Percentiles rank a stretch among this genome's conserved stretches.
These are phyloP conservation scores for Acanthamoeba triangularis DNA, from an alignment of 208 protist species.

Conservation along the genomic window DNA sequence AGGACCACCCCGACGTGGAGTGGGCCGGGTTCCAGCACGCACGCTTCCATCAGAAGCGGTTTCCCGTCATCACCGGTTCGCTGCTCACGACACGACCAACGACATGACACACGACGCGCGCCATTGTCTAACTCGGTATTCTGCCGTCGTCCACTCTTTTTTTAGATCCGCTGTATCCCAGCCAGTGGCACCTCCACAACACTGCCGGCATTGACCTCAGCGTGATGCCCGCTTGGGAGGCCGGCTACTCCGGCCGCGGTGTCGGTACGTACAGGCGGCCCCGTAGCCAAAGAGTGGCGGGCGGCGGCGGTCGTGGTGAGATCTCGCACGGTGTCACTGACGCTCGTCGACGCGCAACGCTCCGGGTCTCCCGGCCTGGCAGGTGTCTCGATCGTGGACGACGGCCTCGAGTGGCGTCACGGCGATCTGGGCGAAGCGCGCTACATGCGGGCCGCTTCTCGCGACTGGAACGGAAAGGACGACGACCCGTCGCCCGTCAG, in stretches of 20 bases:
- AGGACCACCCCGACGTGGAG: neutral
- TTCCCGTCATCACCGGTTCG: neutral
- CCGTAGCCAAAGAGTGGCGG: too few species aligned
- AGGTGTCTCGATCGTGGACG: constrained; percentile 41
- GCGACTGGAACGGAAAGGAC: constrained; percentile 23
- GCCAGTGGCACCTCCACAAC: constrained; percentile 34
- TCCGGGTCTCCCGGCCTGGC: neutral
- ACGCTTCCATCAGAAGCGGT: neutral
- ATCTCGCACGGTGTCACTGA: neutral
- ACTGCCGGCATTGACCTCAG: neutral
- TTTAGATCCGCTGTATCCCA: neutral
- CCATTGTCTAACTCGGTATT: neutral
- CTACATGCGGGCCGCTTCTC: neutral
- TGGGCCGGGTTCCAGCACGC: neutral
- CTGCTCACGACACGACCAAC: too few species aligned
- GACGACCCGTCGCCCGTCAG: constrained; percentile 1
- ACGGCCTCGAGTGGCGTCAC: constrained; percentile 52
- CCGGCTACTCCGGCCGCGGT: neutral
- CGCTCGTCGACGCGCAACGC: too few species aligned
- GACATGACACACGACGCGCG: too few species aligned
- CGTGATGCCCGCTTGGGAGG: constrained; percentile 39
- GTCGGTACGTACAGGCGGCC: neutral
- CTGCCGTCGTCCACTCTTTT: neutral
- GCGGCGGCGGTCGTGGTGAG: too few species aligned
- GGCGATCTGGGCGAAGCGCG: neutral